Conservation (phyloP, 306 rosid genomes). For the Vigna unguiculata region DNA sequence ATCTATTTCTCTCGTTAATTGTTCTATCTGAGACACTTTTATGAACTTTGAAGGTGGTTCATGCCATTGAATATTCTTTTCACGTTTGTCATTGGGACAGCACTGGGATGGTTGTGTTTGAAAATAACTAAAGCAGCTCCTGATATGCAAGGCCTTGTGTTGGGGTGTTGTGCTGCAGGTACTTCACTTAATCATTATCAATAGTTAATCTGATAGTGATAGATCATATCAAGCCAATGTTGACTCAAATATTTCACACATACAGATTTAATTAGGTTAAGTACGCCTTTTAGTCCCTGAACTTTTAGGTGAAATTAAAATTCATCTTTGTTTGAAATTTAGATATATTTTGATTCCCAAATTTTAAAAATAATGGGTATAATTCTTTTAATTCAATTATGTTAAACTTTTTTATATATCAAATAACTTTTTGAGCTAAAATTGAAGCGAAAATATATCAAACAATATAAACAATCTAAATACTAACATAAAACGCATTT, state of each 20-base stretch:
- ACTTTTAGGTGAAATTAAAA: no score
- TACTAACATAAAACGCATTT: no score
- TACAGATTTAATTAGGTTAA: background rate
- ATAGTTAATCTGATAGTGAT: background rate
- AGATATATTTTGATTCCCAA: no score
- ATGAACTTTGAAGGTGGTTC: constrained; percentile 47
- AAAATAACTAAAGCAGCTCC: constrained; percentile 42
- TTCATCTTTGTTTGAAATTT: no score
- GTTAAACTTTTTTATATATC: no score
- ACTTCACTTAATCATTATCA: background rate
- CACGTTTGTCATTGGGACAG: constrained; percentile 39
- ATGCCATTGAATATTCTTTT: constrained; percentile 51
- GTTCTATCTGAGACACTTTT: background rate
- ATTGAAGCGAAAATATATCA: no score
- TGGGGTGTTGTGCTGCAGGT: constrained; percentile 54
- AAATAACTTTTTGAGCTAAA: no score
- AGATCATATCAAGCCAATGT: background rate
- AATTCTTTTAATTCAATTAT: no score
- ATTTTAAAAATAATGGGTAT: no score
- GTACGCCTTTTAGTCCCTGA: no score
- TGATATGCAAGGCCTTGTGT: constrained; percentile 45
- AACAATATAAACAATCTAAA: no score
- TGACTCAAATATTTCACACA: background rate
- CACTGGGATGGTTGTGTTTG: constrained; percentile 42
- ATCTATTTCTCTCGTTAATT: background rate